Evolutionary conservation across 345 rosid species (phyloP).

Genomic region (Camelina sativa): DNA sequence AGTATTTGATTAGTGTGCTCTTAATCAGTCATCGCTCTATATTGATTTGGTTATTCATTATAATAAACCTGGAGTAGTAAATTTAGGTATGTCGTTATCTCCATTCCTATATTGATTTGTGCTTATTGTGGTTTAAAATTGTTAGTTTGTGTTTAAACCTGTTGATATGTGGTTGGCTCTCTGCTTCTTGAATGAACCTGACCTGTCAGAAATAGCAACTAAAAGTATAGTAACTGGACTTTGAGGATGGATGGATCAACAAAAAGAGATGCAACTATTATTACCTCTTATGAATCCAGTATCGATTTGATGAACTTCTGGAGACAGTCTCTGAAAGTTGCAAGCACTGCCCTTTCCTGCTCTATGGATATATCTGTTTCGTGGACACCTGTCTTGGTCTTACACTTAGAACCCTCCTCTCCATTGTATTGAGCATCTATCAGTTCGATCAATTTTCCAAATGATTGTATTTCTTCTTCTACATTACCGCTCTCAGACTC

Average conservation of each 20-base stretch:
- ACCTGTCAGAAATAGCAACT: constrained; percentile 18
- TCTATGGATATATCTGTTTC: constrained; percentile 28
- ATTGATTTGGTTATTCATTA: constrained; percentile 3
- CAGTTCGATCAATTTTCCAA: constrained; percentile 37
- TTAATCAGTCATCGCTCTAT: neutral
- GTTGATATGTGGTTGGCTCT: neutral
- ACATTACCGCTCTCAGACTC: constrained; percentile 16
- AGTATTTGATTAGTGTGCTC: constrained; percentile 18
- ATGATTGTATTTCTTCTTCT: constrained; percentile 21
- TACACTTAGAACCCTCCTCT: constrained; percentile 14
- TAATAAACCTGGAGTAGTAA: constrained; percentile 2
- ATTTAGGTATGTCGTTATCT: neutral
- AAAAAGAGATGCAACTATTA: neutral
- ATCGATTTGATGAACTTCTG: constrained; percentile 35
- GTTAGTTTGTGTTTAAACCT: neutral
- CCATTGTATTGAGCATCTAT: constrained; percentile 42
- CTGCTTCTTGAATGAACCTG: constrained; percentile 18
- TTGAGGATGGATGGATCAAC: neutral
- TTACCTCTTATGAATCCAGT: constrained; percentile 44
- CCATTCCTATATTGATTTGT: constrained; percentile 1
- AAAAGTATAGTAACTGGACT: neutral
- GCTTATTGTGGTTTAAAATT: neutral
- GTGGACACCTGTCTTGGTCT: neutral
- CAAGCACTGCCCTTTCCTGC: constrained; percentile 54
- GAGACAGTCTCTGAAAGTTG: constrained; percentile 49